Evolutionary conservation across 192 early-diverging fungal species (phyloP).

Genomic region (Phlyctochytrium arcticum): DNA sequence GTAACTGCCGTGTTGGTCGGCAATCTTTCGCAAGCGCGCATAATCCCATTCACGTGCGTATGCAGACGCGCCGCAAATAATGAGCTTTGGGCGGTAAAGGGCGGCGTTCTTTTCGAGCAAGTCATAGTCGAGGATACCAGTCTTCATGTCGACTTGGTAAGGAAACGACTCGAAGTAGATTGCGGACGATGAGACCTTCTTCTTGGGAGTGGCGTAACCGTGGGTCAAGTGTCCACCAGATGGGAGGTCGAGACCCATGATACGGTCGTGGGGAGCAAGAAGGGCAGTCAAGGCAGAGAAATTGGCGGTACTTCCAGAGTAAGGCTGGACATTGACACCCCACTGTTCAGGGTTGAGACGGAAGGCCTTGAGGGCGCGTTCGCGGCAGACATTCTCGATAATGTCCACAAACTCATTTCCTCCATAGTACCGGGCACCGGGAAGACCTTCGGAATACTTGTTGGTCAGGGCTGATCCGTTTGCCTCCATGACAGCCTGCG

Average conservation of each 20-base stretch:
- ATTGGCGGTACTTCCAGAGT: conserved; percentile 95
- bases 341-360: conserved; percentile 81
- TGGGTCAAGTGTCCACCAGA: conserved; percentile 99
- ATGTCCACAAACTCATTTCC: conserved; percentile 98
- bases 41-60: conserved; percentile 99
- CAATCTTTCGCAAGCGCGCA: conserved; percentile 89
- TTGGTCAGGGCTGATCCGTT: conserved; percentile 99
- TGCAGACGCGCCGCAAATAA: conserved; percentile 98
- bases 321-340: conserved; percentile 99
- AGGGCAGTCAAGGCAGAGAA: conserved; percentile 96
- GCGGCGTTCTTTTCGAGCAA: conserved; percentile 87
- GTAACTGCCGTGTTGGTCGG: conserved; percentile 94
- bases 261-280: conserved; percentile 92
- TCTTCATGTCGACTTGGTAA: conserved; percentile 87
- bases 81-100: conserved; percentile 95
- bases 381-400: conserved; percentile 92
- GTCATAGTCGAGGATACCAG: conserved; percentile 93
- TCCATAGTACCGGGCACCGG: conserved; percentile 98
- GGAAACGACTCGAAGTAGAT: conserved; percentile 99
- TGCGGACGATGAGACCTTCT: conserved; percentile 99
- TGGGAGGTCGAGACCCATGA: conserved; percentile 99
- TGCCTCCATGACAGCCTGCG: conserved; percentile 99
- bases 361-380: conserved; percentile 93
- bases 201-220: conserved; percentile 99
- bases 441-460: conserved; percentile 99